Evolutionary conservation across 306 rosid genomes (phyloP), one percentile per base, ranked within the genome.

Genomic region (Pyrus communis): DNA sequence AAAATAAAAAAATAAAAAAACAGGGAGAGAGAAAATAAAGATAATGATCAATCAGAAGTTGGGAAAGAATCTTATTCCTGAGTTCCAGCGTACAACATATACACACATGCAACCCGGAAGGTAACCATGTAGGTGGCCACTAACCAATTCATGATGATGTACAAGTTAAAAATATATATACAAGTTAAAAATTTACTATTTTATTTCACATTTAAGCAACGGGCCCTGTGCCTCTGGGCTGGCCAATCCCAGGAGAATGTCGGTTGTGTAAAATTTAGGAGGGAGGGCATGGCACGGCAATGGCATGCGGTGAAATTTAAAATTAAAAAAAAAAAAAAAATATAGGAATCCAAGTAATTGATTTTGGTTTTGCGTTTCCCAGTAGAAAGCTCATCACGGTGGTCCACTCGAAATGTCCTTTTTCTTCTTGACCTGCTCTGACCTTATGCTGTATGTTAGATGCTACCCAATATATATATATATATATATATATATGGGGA

Each of bases 371-470:
- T 77, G 13, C 5, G 5, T 31, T 64, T 63, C 70, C 78, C 85
- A 79, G 85, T 84, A 64, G 69, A 35, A 52, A 81, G 87, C 81
- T 80, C 77, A 38, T 69, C 35, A 74, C 51, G 78, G 85, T 77
- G 84, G 86, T 81, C 79, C 89, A 81, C 85, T 84, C 79, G 81
- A 69, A 79, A 5, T 82, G 91, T 84, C 77, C 82, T 88, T 74
- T 90, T 83, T 51, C 55, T 51, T 51, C 55, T 86, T 82, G 89
- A 92, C 89, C 89, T 85, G 88, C 87, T 84, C 90, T 92, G 97
- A 90, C 96, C 88, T 86, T 88, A 85, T 77, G 82, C 51, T 70
- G 80, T 65, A 82, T 88, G 88, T 88, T 87, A 90, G 78, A 88
- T 85, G 65, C 78, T 67, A 78, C 31, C 91, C 95, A 88, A 82